Base-by-base conservation (phyloP, 495 filamentous ascomycete genomes). In the Penicillium desertorum region DNA sequence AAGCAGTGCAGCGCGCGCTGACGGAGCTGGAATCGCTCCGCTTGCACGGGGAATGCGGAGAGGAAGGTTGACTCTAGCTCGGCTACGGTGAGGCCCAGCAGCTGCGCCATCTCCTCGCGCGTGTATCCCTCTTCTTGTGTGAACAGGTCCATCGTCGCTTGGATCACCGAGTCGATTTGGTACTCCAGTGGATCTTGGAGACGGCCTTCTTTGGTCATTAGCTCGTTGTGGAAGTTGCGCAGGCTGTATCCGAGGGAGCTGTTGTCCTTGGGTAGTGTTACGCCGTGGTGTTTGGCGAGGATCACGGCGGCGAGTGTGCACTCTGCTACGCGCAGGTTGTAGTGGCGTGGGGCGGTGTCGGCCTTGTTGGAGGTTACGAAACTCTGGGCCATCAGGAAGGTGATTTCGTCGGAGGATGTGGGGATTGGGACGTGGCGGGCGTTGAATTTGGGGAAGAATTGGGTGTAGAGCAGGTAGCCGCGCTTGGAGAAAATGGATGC, bases 281-380 rank as follows among this genome's bases (percentile, higher is more conserved):
- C 74, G 11, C 71, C 74, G 50, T 84, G 72, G 52, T 77, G 75
- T 60, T 86, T 85, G 36, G 84, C 82, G 3, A 91, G 83, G 59
- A 79, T 85, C 65, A 89, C 86, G 2, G 94, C 90, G 12, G 95
- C 95, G 32, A 98, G 81, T 7, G 86, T 91, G 76, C 91, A 95
- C 71, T 98, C 94, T 9, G 97, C 94, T 1, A 98, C 94, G 17
- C 94, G 88, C 6, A 98, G 85, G 72, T 98, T 98, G 79, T 98
- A 98, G 77, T 90, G 90, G 52, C 91, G 85, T 1, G 92, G 92
- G 0, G 87, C 94, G 0, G 92, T 96, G 34, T 92, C 88, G 68
- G 95, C 90, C 73, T 98, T 98, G 76, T 98, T 90, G 10, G 92
- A 88, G 37, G 88, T 85, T 52, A 98, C 89, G 71, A 96, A 96